These are phyloP conservation scores for Candida anglica DNA, from an alignment of 805 yeast species.

Conservation along the genomic window DNA sequence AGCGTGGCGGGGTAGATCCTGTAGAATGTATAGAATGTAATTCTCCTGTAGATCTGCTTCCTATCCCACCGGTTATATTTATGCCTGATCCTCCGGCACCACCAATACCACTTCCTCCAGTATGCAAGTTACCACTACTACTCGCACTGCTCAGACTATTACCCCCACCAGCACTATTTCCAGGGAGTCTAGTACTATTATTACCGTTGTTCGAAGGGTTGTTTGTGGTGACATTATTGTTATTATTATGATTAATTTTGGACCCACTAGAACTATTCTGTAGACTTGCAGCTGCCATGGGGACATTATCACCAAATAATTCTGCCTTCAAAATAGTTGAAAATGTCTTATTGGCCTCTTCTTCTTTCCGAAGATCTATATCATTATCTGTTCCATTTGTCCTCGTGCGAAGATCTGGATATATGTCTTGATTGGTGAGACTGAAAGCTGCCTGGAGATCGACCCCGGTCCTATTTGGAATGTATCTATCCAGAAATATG, in stretches of 20 bases:
- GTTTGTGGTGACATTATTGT: too few species aligned
- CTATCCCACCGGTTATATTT: too few species aligned
- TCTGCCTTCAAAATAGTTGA: constrained; percentile 84
- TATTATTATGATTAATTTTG: constrained; percentile 1
- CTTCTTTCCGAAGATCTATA: constrained; percentile 62
- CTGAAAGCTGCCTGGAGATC: constrained; percentile 84
- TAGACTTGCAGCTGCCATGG: constrained; percentile 18
- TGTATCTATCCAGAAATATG: constrained; percentile 77
- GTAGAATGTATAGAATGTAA: too few species aligned
- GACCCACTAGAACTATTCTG: neutral
- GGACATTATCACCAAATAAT: constrained; percentile 83
- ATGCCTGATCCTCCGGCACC: too few species aligned
- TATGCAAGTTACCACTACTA: too few species aligned
- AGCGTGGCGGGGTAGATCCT: constrained; percentile 6
- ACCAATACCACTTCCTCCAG: too few species aligned
- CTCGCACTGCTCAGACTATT: too few species aligned
- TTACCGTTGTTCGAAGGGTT: neutral
- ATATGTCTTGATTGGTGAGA: constrained; percentile 43
- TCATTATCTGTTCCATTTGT: constrained; percentile 48
- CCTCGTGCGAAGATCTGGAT: constrained; percentile 11
- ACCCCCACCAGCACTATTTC: neutral
- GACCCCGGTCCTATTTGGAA: constrained; percentile 83
- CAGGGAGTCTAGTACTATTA: constrained; percentile 2
- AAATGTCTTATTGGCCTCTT: constrained; percentile 84
- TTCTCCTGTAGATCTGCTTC: neutral